These are phyloP conservation scores for Geotrichum histeridarum DNA, from an alignment of 1,139 yeast species.

Conservation along the genomic window DNA sequence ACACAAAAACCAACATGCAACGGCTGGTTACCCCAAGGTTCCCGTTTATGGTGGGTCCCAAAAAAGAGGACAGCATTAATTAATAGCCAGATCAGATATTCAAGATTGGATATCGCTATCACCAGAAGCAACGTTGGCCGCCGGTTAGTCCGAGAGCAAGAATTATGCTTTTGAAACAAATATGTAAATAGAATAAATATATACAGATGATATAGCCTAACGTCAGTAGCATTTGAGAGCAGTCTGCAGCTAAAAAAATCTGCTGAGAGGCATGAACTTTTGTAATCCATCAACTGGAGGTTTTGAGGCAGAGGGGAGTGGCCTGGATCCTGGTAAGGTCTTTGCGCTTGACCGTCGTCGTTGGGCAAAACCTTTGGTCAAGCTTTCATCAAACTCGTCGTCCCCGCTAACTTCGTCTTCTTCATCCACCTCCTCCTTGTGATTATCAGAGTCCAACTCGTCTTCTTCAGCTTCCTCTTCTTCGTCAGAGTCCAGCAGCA, in stretches of 20 bases:
- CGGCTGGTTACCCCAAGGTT: too few species aligned
- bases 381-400: constrained; percentile 7
- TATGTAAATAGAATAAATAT: too few species aligned
- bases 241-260: constrained; percentile 21
- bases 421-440: background rate
- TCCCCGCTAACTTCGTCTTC: constrained; percentile 9
- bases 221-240: too few species aligned
- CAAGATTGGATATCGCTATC: too few species aligned
- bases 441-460: background rate
- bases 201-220: too few species aligned
- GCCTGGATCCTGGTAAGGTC: constrained; percentile 16
- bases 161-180: too few species aligned
- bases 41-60: too few species aligned
- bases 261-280: constrained; percentile 24
- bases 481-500: background rate
- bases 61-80: too few species aligned
- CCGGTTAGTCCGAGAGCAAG: too few species aligned
- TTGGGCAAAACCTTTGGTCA: constrained; percentile 1
- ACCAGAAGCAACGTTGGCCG: too few species aligned
- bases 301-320: constrained; percentile 1
- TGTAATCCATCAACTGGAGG: constrained; percentile 21
- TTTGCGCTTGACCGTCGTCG: constrained; percentile 5
- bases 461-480: constrained; percentile 7
- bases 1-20: too few species aligned
- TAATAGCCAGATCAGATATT: too few species aligned